Base-by-base conservation (phyloP, 1,284 basidiomycete genomes). In the Sporisorium iseilematis-ciliati region DNA sequence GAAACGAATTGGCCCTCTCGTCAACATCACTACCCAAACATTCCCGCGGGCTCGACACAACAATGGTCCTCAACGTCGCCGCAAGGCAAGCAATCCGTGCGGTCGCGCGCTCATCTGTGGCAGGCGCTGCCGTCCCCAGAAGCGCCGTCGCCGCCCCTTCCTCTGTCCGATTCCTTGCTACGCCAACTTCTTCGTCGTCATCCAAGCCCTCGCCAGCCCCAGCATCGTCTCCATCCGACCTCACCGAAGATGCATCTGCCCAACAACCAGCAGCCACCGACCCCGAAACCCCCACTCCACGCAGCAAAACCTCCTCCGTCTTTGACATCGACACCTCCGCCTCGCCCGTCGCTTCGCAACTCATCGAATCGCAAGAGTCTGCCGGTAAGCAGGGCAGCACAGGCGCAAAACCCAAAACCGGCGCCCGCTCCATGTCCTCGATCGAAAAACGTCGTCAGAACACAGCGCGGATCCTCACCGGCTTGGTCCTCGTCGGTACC, bases 391-490 rank as follows among this genome's bases (percentile, higher is more conserved):
- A 75, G 16, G 73, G 72, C 45, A 64, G 69, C 40, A 85, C 84
- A 7, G 82, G 82, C 20, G 85, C 85, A 8, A 79, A 78, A 56
- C 75, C 83, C 14, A 84, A 78, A 56, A 81, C 80, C 1, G 69
- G 80, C n/a, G 81, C 79, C n/a, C 73, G 81, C 7, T 68, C 73
- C 43, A 82, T 84, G 66, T 83, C 83, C 14, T 84, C 83, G 35
- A 84, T 82, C 62, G 86, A 87, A 49, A 78, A 80, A 64, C 80
- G 79, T 62, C 73, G 85, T 21, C 74, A 78, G 55, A 71, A 79
- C 50, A 67, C 81, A 18, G 70, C 71, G 16, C 63, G 82, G 4
- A 21, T 83, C 11, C 57, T 81, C 6, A 52, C 71, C 4, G 73
- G 59, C 10, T 55, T 74, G 20, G 68, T 77, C 1, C 41, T 82